Conservation (phyloP, 2,329 filamentous ascomycete genomes). For the Cladosporium sp. region DNA sequence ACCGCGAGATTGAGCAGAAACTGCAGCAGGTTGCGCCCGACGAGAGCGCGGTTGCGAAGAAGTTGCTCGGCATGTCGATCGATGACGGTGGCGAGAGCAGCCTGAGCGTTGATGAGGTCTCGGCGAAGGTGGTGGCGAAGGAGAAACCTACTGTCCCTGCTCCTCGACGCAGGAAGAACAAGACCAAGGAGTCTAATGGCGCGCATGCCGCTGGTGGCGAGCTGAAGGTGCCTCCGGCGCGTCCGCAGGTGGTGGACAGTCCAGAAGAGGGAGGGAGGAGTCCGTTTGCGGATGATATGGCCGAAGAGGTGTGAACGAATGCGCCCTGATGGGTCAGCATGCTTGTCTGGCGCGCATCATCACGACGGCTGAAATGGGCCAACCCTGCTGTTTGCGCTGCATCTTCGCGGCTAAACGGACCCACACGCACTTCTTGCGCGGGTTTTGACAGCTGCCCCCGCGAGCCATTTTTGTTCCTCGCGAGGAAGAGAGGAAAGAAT, state of each 20-base stretch:
- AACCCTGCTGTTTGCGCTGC: too few relatives aligned
- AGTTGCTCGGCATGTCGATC: conserved; percentile 65
- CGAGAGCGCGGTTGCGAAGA: conserved; percentile 37
- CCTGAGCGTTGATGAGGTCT: conserved; percentile 68
- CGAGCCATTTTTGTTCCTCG: neutral
- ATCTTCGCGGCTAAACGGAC: too few relatives aligned
- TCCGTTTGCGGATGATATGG: conserved; percentile 12
- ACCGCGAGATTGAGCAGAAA: conserved; percentile 22
- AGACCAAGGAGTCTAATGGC: conserved; percentile 4
- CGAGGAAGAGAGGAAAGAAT: neutral
- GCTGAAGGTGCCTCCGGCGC: conserved; percentile 4
- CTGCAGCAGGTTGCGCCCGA: conserved; percentile 23
- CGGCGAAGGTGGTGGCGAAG: conserved; percentile 60
- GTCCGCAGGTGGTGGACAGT: neutral
- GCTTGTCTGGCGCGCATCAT: neutral
- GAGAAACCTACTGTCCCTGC: conserved; percentile 80
- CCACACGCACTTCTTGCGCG: too few relatives aligned
- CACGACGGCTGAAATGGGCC: too few relatives aligned
- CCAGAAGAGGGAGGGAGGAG: conserved; percentile 7
- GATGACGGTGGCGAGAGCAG: conserved; percentile 63
- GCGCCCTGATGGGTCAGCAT: neutral
- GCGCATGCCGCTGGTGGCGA: conserved; percentile 2
- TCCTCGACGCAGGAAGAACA: conserved; percentile 55
- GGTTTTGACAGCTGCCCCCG: neutral
- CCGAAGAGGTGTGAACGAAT: conserved; percentile 4